Conservation (phyloP, 805 yeast species). For the Metschnikowia arizonensis region DNA sequence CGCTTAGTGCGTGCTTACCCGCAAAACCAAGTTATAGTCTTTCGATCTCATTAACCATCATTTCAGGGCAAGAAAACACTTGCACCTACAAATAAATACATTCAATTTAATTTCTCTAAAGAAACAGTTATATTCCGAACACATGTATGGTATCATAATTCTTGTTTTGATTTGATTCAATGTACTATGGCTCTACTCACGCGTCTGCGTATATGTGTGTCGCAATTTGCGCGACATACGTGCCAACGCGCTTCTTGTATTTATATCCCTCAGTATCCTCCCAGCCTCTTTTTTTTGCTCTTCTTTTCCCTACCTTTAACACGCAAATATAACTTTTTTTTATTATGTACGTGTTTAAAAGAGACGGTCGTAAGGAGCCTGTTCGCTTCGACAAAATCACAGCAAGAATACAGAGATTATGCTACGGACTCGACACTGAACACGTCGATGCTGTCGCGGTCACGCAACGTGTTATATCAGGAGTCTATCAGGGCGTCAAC, state of each 20-base stretch:
- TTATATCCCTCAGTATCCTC: constrained; percentile 4
- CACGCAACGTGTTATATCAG: constrained; percentile 92
- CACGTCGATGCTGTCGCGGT: constrained; percentile 95
- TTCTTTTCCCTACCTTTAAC: not conserved
- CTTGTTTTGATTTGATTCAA: not conserved
- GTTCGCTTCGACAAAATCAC: constrained; percentile 96
- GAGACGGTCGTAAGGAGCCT: constrained; percentile 93
- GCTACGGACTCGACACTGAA: constrained; percentile 87
- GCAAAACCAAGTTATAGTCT: not conserved
- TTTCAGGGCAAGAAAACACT: too few relatives aligned
- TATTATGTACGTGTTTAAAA: constrained; percentile 75
- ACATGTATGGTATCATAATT: not conserved
- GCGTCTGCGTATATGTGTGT: constrained; percentile 4
- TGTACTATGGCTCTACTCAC: not conserved
- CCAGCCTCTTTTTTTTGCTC: not conserved
- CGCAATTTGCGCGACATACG: constrained; percentile 4
- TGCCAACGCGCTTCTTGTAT: constrained; percentile 3
- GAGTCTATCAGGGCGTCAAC: constrained; percentile 96
- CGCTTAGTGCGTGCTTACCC: constrained; percentile 4
- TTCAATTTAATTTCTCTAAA: not conserved
- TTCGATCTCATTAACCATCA: too few relatives aligned
- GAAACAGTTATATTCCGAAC: not conserved
- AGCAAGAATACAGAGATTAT: constrained; percentile 82
- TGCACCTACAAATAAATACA: too few relatives aligned
- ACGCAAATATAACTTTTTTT: not conserved